Base-by-base conservation (phyloP, 805 yeast species). In the Sporopachydermia quercuum region DNA sequence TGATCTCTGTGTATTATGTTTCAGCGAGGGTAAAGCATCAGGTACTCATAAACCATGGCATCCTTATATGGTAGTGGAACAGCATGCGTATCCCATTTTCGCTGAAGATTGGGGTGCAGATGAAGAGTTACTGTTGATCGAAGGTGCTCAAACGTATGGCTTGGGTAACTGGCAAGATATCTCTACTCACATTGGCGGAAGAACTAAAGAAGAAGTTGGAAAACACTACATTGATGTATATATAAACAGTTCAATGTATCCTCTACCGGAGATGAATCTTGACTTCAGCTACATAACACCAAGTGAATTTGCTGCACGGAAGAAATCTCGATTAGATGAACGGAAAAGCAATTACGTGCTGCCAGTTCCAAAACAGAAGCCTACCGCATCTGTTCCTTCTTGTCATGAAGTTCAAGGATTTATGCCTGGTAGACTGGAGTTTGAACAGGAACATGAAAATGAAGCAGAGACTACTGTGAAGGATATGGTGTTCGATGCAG, bases 391-490 rank as follows among this genome's bases (percentile, higher is more conserved):
- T 4, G 89, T 82, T 4, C 99, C 99, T 0, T 70, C 91, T 42
- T 87, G 97, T 61, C 96, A 93, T 53, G 97, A 93, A 52, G 75
- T 91, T 45, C 97, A 91, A 57, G 96, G 96, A 2, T 91, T 78
- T 56, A 91, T 91, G 99, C 99, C 99, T 34, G 99, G 97, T 35
- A 74, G 99, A 52, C 64, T 91, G 45, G 99, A 91, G 57, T 91
- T 91, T 57, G 99, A 91, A 52, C 84, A 79, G 43, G 99, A 91
- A 56, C 86, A 82, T 34, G 98, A 91, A 55, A 91, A 91, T 51
- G 99, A 91, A 41, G 97, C 98, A 0, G 99, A 91, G 58, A 68
- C 79, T 41, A 78, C 91, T 0, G 84, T 91, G 15, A 91, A 91
- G 54, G 98, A 91, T 55, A 84, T 91, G 94, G 71, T 79, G 2